A percentile compares a stretch with the other conserved stretches of the same genome.
Conservation (phyloP, 148 eudicot species). For the Cornus suecica region DNA sequence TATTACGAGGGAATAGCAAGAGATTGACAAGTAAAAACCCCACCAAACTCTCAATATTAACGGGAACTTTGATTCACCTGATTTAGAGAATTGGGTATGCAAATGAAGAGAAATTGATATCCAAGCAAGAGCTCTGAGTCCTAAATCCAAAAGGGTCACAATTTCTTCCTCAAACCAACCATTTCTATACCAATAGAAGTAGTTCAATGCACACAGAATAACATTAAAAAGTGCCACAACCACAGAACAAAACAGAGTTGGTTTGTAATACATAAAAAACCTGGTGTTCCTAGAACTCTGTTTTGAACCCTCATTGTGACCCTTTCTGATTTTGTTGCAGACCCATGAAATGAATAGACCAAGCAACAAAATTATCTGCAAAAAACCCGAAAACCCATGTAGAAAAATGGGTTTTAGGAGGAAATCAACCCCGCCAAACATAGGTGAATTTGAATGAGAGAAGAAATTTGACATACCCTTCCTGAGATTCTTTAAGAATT, state of each 20-base stretch:
- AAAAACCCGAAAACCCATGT: background rate
- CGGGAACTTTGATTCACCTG: conserved; percentile 39
- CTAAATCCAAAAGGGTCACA: conserved; percentile 38
- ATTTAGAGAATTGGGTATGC: conserved; percentile 22
- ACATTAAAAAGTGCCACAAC: conserved; percentile 36
- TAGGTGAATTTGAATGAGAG: background rate
- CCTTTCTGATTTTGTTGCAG: background rate
- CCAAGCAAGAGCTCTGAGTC: conserved; percentile 32
- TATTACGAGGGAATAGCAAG: conserved; percentile 46
- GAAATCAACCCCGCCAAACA: background rate
- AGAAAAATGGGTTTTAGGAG: background rate
- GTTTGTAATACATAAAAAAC: conserved; percentile 31
- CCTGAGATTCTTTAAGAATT: background rate
- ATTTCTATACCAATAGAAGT: conserved; percentile 49
- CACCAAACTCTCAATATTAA: conserved; percentile 56
- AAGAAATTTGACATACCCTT: background rate
- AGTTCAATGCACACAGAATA: conserved; percentile 30
- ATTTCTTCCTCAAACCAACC: conserved; percentile 47
- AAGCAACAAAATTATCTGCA: background rate
- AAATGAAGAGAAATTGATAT: conserved; percentile 36
- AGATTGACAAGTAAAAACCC: conserved; percentile 38
- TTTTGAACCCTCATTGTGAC: conserved; percentile 18
- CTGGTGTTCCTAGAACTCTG: conserved; percentile 6
- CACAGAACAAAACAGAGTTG: conserved; percentile 33
- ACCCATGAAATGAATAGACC: background rate